Evolutionary conservation across 1,284 basidiomycete genomes (phyloP).

Genomic region (Tilletiaria anomala): DNA sequence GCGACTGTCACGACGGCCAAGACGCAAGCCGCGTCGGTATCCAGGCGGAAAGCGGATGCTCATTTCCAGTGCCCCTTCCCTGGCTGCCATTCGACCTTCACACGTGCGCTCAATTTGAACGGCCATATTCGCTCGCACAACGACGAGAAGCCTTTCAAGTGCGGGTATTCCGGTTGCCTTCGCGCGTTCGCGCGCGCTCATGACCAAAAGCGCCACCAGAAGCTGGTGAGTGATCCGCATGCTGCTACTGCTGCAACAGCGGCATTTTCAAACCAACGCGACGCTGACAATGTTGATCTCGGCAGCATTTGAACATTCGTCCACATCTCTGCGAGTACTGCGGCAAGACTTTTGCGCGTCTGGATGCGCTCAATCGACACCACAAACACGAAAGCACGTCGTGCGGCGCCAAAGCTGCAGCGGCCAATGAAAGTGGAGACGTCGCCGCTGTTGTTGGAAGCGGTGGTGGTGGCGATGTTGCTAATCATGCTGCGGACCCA

Average conservation of each 20-base stretch:
- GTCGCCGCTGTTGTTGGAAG: no score
- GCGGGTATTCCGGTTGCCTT: conserved; percentile 79
- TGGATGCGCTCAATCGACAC: conserved; percentile 70
- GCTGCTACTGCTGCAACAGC: no score
- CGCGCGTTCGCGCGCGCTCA: conserved; percentile 88
- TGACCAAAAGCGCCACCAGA: conserved; percentile 68
- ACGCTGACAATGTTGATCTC: conserved; percentile 48
- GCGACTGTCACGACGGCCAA: background rate
- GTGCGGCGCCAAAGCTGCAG: no score
- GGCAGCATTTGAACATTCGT: conserved; percentile 60
- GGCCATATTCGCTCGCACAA: conserved; percentile 93
- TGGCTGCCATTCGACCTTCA: conserved; percentile 76
- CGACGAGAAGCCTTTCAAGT: conserved; percentile 82
- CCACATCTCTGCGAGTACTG: conserved; percentile 79
- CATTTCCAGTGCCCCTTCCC: conserved; percentile 84
- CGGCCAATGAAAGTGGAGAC: no score
- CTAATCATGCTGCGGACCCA: no score
- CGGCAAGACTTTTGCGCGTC: conserved; percentile 79
- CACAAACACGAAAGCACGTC: background rate
- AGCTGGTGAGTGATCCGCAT: conserved; percentile 6
- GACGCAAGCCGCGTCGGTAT: conserved; percentile 81
- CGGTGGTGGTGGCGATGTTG: no score
- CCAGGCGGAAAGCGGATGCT: conserved; percentile 72
- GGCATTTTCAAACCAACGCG: conserved; percentile 46
- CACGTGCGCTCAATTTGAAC: conserved; percentile 45